Evolutionary conservation across 352 stramenopile species (phyloP).

Genomic region (Phytopythium boreale): DNA sequence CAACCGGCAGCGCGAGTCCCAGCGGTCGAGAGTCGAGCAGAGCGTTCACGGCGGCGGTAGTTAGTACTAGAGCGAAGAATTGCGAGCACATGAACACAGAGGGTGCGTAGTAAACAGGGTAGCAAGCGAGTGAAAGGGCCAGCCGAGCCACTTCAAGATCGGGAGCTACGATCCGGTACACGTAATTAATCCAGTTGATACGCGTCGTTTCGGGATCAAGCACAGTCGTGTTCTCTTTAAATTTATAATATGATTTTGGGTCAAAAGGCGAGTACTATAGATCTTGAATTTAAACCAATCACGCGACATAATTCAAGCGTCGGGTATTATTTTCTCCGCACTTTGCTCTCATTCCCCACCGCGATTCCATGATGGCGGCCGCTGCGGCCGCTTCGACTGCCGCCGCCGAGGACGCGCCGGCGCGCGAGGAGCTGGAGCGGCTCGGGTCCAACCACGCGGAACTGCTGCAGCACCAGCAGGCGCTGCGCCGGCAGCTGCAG

Average conservation of each 20-base stretch:
- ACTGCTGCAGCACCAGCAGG: conserved; percentile 54
- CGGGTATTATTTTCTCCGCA: not conserved
- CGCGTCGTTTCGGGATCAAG: not conserved
- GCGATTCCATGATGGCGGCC: not conserved
- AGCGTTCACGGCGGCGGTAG: too few species aligned
- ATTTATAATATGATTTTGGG: not conserved
- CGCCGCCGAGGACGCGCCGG: not conserved
- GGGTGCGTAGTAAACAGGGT: not conserved
- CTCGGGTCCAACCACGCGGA: conserved; percentile 60
- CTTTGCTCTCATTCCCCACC: too few species aligned
- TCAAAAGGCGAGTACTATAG: too few species aligned
- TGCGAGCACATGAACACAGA: not conserved
- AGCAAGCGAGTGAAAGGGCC: too few species aligned
- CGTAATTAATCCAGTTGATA: too few species aligned
- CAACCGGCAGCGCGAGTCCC: too few species aligned
- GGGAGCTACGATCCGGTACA: too few species aligned
- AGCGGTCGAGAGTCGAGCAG: too few species aligned
- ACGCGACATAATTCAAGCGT: not conserved
- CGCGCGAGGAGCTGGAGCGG: conserved; percentile 37
- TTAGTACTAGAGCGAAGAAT: not conserved
- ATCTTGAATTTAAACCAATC: not conserved
- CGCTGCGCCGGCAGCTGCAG: conserved; percentile 41
- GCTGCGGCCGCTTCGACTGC: not conserved
- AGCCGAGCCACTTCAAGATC: too few species aligned
- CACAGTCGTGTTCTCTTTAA: not conserved